Percentiles rank a stretch among this genome's conserved stretches.
Conservation (phyloP, 495 filamentous ascomycete species). For the Aspergillus sclerotioniger region DNA sequence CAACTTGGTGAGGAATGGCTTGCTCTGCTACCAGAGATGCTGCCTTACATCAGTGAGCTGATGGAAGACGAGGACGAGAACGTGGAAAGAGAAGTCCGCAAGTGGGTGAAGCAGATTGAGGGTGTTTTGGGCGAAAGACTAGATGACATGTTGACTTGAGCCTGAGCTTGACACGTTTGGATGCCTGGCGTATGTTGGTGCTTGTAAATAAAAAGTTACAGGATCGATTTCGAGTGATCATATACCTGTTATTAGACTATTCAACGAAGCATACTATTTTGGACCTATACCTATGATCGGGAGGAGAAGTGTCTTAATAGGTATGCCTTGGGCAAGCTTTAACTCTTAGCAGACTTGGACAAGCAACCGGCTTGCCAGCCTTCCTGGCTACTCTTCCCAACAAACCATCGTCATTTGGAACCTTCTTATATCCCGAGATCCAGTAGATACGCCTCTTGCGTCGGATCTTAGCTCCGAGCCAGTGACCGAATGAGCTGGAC, state of each 20-base stretch:
- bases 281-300: background rate
- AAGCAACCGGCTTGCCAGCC: too few relatives aligned
- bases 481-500: too few relatives aligned
- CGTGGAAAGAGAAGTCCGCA: slow-evolving; percentile 82
- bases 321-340: too few relatives aligned
- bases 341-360: too few relatives aligned
- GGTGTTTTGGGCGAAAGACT: slow-evolving; percentile 80
- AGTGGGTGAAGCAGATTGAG: slow-evolving; percentile 87
- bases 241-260: background rate
- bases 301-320: too few relatives aligned
- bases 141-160: slow-evolving; percentile 82
- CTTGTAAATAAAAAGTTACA: slow-evolving; percentile 4
- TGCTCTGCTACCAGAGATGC: slow-evolving; percentile 82
- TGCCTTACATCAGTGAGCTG: slow-evolving; percentile 88
- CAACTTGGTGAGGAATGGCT: slow-evolving; percentile 90
- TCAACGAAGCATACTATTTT: background rate
- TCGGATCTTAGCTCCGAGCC: too few relatives aligned
- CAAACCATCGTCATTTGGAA: too few relatives aligned
- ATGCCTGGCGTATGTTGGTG: background rate
- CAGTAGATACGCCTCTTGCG: too few relatives aligned
- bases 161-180: background rate
- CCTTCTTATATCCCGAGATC: too few relatives aligned
- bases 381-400: too few relatives aligned
- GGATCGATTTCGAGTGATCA: background rate
- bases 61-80: slow-evolving; percentile 94